Evolutionary conservation across 805 yeast genomes (phyloP).

Genomic region (Kluyveromyces dobzhanskii): DNA sequence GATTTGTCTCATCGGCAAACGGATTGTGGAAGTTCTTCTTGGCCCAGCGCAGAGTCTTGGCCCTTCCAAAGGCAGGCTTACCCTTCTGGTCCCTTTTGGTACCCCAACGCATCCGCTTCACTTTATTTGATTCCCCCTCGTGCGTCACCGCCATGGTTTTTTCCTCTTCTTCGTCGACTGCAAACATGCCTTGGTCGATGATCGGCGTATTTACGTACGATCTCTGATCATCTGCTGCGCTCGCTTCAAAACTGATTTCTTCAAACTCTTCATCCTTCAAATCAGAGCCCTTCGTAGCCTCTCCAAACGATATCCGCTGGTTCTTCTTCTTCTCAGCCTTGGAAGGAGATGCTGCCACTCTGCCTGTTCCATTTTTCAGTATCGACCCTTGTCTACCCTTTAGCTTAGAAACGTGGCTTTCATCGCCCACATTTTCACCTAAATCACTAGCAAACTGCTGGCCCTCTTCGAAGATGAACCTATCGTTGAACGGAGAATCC

Average conservation of each 20-base stretch:
- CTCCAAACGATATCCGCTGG: constrained; percentile 12
- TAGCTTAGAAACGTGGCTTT: too few species aligned
- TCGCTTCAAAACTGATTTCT: constrained; percentile 10
- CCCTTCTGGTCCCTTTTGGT: constrained; percentile 75
- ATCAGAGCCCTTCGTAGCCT: constrained; percentile 9
- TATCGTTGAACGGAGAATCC: constrained; percentile 26
- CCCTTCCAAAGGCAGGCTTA: constrained; percentile 49
- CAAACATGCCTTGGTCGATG: constrained; percentile 9
- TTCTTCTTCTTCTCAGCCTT: not conserved
- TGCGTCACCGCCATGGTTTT: constrained; percentile 4
- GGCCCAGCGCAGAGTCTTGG: constrained; percentile 52
- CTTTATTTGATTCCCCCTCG: constrained; percentile 21
- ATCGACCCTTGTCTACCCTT: not conserved
- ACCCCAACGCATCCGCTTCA: constrained; percentile 85
- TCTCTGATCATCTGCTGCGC: constrained; percentile 12
- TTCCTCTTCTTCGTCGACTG: constrained; percentile 8
- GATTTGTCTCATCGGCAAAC: constrained; percentile 20
- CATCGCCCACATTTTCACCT: not conserved
- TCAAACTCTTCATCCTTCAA: constrained; percentile 13
- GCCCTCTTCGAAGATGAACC: constrained; percentile 17
- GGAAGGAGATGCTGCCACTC: constrained; percentile 1
- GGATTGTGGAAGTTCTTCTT: constrained; percentile 30
- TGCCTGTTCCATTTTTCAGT: constrained; percentile 1
- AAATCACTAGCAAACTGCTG: constrained; percentile 1
- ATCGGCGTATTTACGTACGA: constrained; percentile 25